phyloP scores from a whole-genome alignment of 495 filamentous ascomycete genomes.

The Penicillium pancosmium region DNA sequence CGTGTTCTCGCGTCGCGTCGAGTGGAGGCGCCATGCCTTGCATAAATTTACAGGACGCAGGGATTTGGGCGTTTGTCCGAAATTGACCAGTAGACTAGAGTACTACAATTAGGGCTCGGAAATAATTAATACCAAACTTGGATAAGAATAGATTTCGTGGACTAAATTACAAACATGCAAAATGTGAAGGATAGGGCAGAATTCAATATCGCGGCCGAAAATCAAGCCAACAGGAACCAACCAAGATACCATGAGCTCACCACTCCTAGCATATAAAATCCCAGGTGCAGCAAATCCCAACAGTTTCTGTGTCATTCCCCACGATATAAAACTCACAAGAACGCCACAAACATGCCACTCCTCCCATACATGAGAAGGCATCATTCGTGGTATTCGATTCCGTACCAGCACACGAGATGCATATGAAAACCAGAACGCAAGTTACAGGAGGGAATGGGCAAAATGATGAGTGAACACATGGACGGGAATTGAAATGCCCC shows the following conservation, averaged over 20 bases:
- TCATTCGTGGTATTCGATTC: neutral
- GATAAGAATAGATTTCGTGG: neutral
- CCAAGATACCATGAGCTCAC: neutral
- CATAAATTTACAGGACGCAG: neutral
- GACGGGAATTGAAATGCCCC: slow-evolving; percentile 23
- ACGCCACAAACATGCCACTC: slow-evolving; percentile 6
- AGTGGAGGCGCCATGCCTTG: neutral
- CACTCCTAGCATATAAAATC: neutral
- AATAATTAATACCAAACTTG: neutral
- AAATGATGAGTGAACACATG: slow-evolving; percentile 34
- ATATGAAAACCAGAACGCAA: slow-evolving; percentile 6
- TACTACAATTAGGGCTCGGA: neutral
- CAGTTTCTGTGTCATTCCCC: neutral
- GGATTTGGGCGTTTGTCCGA: too few species aligned
- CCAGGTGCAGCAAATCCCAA: neutral
- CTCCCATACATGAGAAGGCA: neutral
- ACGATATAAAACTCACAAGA: neutral
- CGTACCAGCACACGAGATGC: neutral
- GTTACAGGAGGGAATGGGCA: slow-evolving; percentile 15
- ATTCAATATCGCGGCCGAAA: neutral
- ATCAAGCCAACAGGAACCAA: neutral
- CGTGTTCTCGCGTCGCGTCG: slow-evolving; percentile 21
- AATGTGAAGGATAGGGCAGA: neutral
- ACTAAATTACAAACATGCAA: slow-evolving; percentile 5
- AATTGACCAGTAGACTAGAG: neutral